Conservation (phyloP, 805 yeast species). For the Metschnikowia drakensbergensis region DNA sequence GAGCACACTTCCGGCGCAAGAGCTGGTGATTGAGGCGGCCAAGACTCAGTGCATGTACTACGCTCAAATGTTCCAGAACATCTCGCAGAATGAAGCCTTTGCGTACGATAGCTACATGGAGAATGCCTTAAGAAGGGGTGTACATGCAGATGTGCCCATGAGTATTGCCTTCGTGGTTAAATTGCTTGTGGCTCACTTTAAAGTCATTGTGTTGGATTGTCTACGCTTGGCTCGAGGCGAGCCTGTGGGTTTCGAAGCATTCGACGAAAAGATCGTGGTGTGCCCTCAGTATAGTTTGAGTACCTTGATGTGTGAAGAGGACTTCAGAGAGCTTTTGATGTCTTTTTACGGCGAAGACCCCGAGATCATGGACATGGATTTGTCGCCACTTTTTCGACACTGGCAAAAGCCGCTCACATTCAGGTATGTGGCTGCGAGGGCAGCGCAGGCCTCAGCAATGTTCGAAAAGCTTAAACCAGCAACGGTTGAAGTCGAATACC, state of each 20-base stretch:
- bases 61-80: constrained; percentile 35
- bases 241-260: constrained; percentile 38
- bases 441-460: constrained; percentile 43
- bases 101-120: constrained; percentile 43
- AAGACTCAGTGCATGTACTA: constrained; percentile 62
- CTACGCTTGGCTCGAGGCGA: constrained; percentile 44
- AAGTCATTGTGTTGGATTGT: constrained; percentile 41
- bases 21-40: constrained; percentile 46
- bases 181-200: constrained; percentile 35
- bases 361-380: constrained; percentile 20
- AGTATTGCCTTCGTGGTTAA: constrained; percentile 37
- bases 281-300: constrained; percentile 6
- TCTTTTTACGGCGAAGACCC: constrained; percentile 15
- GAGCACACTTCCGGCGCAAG: constrained; percentile 45
- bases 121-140: constrained; percentile 45
- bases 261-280: constrained; percentile 24
- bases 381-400: constrained; percentile 26
- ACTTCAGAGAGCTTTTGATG: constrained; percentile 9
- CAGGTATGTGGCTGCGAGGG: constrained; percentile 51
- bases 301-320: constrained; percentile 9
- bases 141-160: constrained; percentile 49
- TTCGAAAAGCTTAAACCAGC: constrained; percentile 35
- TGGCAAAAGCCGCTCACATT: constrained; percentile 59
- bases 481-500: constrained; percentile 52
- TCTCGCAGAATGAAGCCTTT: constrained; percentile 14